Conservation (phyloP, 2,329 filamentous ascomycete species). For the Elsinoe perseae region DNA sequence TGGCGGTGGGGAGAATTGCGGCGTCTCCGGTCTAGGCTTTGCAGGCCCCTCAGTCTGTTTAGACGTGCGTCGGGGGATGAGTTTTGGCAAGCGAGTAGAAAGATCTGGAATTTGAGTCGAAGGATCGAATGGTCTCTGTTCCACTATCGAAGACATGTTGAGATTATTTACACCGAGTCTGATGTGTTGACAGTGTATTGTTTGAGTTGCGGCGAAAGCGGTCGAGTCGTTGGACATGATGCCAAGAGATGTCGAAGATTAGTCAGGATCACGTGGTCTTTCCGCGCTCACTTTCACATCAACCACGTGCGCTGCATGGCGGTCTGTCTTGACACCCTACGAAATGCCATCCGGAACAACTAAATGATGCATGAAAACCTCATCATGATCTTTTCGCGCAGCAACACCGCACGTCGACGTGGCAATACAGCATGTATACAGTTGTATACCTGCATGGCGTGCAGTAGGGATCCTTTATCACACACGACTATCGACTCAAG, state of each 20-base stretch:
- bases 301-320: not conserved
- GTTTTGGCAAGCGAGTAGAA: conserved; percentile 55
- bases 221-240: not conserved
- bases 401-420: conserved; percentile 1
- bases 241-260: conserved; percentile 7
- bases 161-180: not conserved
- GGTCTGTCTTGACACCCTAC: not conserved
- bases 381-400: not conserved
- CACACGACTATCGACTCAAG: conserved; percentile 5
- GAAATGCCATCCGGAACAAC: not conserved
- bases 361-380: not conserved
- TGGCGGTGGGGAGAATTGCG: conserved; percentile 61
- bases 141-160: conserved; percentile 21
- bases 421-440: not conserved
- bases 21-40: conserved; percentile 64
- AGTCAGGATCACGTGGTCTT: not conserved
- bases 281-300: not conserved
- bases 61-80: conserved; percentile 54
- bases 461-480: not conserved
- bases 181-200: not conserved
- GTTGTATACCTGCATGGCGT: conserved; percentile 4
- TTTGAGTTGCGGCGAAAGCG: not conserved
- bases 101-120: conserved; percentile 37
- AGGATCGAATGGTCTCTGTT: conserved; percentile 15
- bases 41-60: conserved; percentile 26